A percentile compares a stretch with the other conserved stretches of the same genome.
phyloP scores from a whole-genome alignment of 2,329 filamentous ascomycete genomes.

The Aspergillus japonicus region DNA sequence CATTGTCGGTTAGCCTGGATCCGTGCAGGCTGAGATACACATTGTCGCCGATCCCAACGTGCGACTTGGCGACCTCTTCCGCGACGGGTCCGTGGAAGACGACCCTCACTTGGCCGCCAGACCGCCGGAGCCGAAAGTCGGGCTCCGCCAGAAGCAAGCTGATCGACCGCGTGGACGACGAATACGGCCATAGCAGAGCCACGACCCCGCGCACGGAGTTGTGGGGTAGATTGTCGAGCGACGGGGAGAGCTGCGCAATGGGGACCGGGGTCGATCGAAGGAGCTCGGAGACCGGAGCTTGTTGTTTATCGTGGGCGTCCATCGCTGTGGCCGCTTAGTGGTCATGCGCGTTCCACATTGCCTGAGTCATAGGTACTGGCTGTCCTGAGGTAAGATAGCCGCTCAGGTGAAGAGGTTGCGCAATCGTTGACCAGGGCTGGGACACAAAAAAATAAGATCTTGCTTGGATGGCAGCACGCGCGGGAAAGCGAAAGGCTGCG shows the following conservation, averaged over 20 bases:
- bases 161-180: slow-evolving; percentile 68
- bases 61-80: slow-evolving; percentile 63
- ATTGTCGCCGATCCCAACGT: slow-evolving; percentile 75
- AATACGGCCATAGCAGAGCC: slow-evolving; percentile 90
- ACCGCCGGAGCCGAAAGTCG: slow-evolving; percentile 75
- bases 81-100: slow-evolving; percentile 71
- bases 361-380: slow-evolving; percentile 12
- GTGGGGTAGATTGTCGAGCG: slow-evolving; percentile 24
- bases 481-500: slow-evolving; percentile 3
- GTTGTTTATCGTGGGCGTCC: slow-evolving; percentile 24
- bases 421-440: background rate
- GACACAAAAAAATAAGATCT: too few species aligned
- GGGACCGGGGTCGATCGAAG: slow-evolving; percentile 30
- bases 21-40: slow-evolving; percentile 69
- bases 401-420: background rate
- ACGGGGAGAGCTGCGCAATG: slow-evolving; percentile 45
- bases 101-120: slow-evolving; percentile 76
- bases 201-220: slow-evolving; percentile 65
- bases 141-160: slow-evolving; percentile 81
- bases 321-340: slow-evolving; percentile 27
- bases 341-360: slow-evolving; percentile 13
- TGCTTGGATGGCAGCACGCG: background rate
- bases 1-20: slow-evolving; percentile 61
- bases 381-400: background rate
- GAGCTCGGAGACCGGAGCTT: slow-evolving; percentile 23